These are phyloP conservation scores for Aspergillus costaricaensis DNA, from an alignment of 2,329 filamentous ascomycete genomes.

Conservation along the genomic window DNA sequence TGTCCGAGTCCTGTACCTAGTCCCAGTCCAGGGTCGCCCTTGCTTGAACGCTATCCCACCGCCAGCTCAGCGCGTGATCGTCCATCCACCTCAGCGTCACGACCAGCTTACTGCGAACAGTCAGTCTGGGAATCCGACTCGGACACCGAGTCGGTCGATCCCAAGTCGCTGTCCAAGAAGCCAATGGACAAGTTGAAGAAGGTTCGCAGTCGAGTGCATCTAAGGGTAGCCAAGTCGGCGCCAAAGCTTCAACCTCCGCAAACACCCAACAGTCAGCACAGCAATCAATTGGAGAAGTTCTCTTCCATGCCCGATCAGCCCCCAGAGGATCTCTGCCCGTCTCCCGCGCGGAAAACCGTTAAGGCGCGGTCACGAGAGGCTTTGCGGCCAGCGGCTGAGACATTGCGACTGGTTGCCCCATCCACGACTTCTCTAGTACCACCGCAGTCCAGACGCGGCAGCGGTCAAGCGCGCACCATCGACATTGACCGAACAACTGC, in stretches of 20 bases:
- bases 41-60: slow-evolving; percentile 32
- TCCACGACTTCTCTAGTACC: slow-evolving; percentile 38
- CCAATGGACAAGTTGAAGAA: slow-evolving; percentile 44
- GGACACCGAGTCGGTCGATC: slow-evolving; percentile 37
- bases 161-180: slow-evolving; percentile 38
- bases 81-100: slow-evolving; percentile 37
- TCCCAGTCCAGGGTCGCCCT: slow-evolving; percentile 33
- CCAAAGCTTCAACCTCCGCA: slow-evolving; percentile 34
- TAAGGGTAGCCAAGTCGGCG: slow-evolving; percentile 41
- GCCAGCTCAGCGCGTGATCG: slow-evolving; percentile 31
- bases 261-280: slow-evolving; percentile 18
- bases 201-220: slow-evolving; percentile 43
- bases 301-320: slow-evolving; percentile 32
- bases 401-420: slow-evolving; percentile 39
- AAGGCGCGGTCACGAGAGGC: slow-evolving; percentile 30
- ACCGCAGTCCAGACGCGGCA: slow-evolving; percentile 26
- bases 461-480: slow-evolving; percentile 25
- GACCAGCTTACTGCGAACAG: slow-evolving; percentile 35
- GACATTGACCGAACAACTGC: slow-evolving; percentile 40
- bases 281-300: slow-evolving; percentile 29
- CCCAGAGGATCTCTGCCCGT: slow-evolving; percentile 18
- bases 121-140: slow-evolving; percentile 46
- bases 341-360: slow-evolving; percentile 19
- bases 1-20: slow-evolving; percentile 40
- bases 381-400: slow-evolving; percentile 30